phyloP scores from a whole-genome alignment of 208 protist species.

The Crithidia brevicula region DNA sequence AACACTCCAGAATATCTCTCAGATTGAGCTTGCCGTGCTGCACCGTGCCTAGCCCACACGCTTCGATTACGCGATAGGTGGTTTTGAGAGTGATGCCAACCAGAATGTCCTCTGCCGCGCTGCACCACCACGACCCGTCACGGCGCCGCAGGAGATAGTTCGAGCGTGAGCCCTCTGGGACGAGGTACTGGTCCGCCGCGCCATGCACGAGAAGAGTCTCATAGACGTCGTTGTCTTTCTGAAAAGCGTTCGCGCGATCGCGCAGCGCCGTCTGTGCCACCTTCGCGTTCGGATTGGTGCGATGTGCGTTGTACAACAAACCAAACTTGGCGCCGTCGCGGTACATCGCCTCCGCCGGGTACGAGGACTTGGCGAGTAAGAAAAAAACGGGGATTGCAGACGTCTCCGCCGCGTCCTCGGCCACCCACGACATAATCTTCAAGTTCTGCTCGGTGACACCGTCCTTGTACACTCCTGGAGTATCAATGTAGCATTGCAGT shows the following conservation, averaged over 20 bases:
- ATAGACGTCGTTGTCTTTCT: slow-evolving; percentile 38
- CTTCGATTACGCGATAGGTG: slow-evolving; percentile 32
- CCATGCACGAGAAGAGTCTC: slow-evolving; percentile 76
- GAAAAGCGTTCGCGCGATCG: slow-evolving; percentile 45
- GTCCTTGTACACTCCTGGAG: slow-evolving; percentile 11
- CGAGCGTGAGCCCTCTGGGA: slow-evolving; percentile 84
- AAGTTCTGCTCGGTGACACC: slow-evolving; percentile 53
- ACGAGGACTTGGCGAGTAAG: slow-evolving; percentile 71
- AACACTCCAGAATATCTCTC: slow-evolving; percentile 52
- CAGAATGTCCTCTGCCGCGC: slow-evolving; percentile 71
- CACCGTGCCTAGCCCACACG: slow-evolving; percentile 40
- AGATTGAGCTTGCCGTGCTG: slow-evolving; percentile 58
- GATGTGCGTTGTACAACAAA: slow-evolving; percentile 67
- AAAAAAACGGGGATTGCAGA: slow-evolving; percentile 37
- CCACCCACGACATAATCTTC: slow-evolving; percentile 78
- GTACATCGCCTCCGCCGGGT: slow-evolving; percentile 73
- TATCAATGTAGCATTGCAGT: slow-evolving; percentile 40
- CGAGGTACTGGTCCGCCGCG: slow-evolving; percentile 47
- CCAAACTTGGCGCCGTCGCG: slow-evolving; percentile 51
- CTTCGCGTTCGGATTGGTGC: slow-evolving; percentile 75
- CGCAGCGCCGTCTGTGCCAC: slow-evolving; percentile 63
- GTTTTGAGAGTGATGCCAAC: slow-evolving; percentile 73
- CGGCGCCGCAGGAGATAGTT: slow-evolving; percentile 73
- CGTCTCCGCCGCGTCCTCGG: slow-evolving; percentile 1
- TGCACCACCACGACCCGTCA: slow-evolving; percentile 59